phyloP scores from a whole-genome alignment of 352 stramenopile species.

The Globisporangium barbulae region DNA sequence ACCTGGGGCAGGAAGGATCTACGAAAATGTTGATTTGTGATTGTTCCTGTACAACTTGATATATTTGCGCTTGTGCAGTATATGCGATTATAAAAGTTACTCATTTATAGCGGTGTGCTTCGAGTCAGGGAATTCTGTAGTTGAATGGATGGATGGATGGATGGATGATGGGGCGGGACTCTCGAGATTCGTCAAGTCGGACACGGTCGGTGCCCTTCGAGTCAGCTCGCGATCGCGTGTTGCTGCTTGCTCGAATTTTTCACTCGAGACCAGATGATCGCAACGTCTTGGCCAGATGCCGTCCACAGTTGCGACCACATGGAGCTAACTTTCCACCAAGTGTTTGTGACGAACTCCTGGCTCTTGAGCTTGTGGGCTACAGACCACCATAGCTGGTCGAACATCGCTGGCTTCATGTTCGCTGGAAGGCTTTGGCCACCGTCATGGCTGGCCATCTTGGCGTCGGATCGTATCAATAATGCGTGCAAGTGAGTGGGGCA shows the following conservation, averaged over 20 bases:
- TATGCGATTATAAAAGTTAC: too few species aligned
- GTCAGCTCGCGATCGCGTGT: background rate
- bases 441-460: too few species aligned
- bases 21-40: too few species aligned
- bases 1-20: too few species aligned
- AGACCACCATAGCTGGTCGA: background rate
- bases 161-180: background rate
- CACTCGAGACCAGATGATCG: background rate
- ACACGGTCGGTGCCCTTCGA: background rate
- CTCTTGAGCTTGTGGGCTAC: background rate
- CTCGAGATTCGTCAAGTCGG: conserved; percentile 3
- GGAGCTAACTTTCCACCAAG: background rate
- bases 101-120: too few species aligned
- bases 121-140: background rate
- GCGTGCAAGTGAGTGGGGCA: too few species aligned
- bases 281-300: background rate
- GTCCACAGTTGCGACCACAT: background rate
- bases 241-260: background rate
- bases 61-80: too few species aligned
- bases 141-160: background rate
- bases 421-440: background rate
- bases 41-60: too few species aligned
- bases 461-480: too few species aligned
- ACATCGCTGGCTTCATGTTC: background rate
- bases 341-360: background rate